These are phyloP conservation scores for Blastocystis sp. DNA, from an alignment of 352 stramenopile species.

Conservation along the genomic window DNA sequence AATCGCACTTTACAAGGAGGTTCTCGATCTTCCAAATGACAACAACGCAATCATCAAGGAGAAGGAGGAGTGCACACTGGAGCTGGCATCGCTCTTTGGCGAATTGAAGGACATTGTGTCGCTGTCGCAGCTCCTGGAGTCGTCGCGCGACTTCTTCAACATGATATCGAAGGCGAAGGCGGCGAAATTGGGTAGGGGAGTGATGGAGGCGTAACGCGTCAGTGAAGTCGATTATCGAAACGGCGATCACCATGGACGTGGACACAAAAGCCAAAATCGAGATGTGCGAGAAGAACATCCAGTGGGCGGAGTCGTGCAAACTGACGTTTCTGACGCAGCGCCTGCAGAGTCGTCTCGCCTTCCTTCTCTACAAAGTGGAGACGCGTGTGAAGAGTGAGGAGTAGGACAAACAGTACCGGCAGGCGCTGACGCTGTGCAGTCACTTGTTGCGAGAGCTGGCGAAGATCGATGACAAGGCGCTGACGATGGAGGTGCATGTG, in stretches of 20 bases:
- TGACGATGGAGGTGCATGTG: conserved; percentile 95
- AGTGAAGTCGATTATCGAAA: conserved; percentile 92
- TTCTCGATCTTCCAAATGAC: conserved; percentile 27
- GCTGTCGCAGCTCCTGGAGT: conserved; percentile 2
- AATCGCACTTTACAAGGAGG: background rate
- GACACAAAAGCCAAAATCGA: conserved; percentile 80
- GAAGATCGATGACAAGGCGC: conserved; percentile 96
- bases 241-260: conserved; percentile 80
- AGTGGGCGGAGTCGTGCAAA: conserved; percentile 77
- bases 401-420: conserved; percentile 73
- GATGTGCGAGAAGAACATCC: conserved; percentile 85
- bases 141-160: conserved; percentile 69
- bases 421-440: conserved; percentile 82
- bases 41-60: conserved; percentile 17
- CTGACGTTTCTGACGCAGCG: conserved; percentile 93
- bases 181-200: conserved; percentile 81
- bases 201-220: background rate
- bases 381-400: conserved; percentile 63
- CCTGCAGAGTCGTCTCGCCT: conserved; percentile 83
- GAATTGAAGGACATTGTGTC: conserved; percentile 51
- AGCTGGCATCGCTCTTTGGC: conserved; percentile 54
- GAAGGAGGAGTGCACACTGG: conserved; percentile 52
- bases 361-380: conserved; percentile 57
- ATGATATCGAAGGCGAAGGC: conserved; percentile 90
- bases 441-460: conserved; percentile 88